phyloP scores from a whole-genome alignment of 345 rosid genomes.

The Kandelia obovata region DNA sequence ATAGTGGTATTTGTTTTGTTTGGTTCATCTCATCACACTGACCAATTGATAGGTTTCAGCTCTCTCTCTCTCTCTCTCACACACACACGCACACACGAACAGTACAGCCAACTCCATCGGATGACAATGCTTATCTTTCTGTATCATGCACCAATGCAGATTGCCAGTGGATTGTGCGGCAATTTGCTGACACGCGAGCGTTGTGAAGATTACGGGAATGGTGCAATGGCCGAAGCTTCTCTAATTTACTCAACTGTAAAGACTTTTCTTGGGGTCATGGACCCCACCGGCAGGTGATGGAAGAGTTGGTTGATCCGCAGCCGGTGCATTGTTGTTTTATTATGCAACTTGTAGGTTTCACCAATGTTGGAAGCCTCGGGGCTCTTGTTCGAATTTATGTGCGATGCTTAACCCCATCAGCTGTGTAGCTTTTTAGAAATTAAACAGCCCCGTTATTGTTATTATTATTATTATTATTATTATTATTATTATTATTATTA shows the following conservation, averaged over 20 bases:
- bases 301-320: conserved; percentile 6
- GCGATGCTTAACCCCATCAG: no score
- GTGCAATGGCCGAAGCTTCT: conserved; percentile 92
- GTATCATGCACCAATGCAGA: conserved; percentile 38
- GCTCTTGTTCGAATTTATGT: no score
- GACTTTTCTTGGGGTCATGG: conserved; percentile 66
- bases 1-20: background rate
- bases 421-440: no score
- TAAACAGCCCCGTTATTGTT: no score
- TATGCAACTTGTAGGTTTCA: background rate
- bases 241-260: conserved; percentile 66
- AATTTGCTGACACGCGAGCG: conserved; percentile 65
- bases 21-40: background rate
- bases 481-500: no score
- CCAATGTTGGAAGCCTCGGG: no score
- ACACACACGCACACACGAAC: background rate
- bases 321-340: background rate
- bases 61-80: background rate
- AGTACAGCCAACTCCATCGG: background rate
- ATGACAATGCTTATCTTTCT: background rate
- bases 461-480: no score
- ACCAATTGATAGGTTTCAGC: background rate
- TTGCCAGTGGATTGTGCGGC: conserved; percentile 92
- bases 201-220: conserved; percentile 84
- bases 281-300: conserved; percentile 26